Evolutionary conservation across 2,329 filamentous ascomycete species (phyloP).

Genomic region (Ascochyta koolunga): DNA sequence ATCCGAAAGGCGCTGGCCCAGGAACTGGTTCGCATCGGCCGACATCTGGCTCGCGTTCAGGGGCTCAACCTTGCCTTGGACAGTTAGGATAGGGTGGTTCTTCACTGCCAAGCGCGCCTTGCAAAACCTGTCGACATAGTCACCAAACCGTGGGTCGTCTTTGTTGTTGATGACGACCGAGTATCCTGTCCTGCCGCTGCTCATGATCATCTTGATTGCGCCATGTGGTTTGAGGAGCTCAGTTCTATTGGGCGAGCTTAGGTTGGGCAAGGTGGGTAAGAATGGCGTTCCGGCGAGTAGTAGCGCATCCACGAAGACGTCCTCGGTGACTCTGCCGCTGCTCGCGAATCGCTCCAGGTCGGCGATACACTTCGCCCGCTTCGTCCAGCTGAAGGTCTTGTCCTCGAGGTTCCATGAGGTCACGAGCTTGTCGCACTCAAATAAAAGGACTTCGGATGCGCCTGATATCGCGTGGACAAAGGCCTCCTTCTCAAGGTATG

Average conservation of each 20-base stretch:
- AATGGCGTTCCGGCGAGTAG: constrained; percentile 84
- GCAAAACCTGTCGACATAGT: constrained; percentile 85
- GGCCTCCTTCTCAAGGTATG: constrained; percentile 73
- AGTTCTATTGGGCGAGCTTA: constrained; percentile 65
- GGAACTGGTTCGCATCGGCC: constrained; percentile 83
- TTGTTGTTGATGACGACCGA: constrained; percentile 77
- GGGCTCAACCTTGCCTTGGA: constrained; percentile 77
- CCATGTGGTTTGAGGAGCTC: constrained; percentile 70
- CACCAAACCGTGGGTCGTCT: constrained; percentile 74
- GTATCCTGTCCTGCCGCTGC: constrained; percentile 69
- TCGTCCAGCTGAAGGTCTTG: constrained; percentile 67
- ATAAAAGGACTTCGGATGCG: constrained; percentile 82
- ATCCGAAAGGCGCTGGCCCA: constrained; percentile 86
- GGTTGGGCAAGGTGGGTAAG: constrained; percentile 77
- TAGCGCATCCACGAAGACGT: constrained; percentile 81
- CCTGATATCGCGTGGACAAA: constrained; percentile 77
- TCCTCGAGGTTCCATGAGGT: constrained; percentile 71
- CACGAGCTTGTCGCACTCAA: constrained; percentile 79
- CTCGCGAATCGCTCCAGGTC: constrained; percentile 57
- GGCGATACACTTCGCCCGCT: constrained; percentile 72
- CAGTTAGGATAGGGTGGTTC: constrained; percentile 82
- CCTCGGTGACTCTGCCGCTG: constrained; percentile 62
- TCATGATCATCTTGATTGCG: constrained; percentile 77
- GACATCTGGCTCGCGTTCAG: constrained; percentile 76
- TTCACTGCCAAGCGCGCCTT: constrained; percentile 84